Evolutionary conservation across 148 eudicot genomes (phyloP), one percentile per base, ranked within the genome.

Genomic region (Vaccinium corymbosum): DNA sequence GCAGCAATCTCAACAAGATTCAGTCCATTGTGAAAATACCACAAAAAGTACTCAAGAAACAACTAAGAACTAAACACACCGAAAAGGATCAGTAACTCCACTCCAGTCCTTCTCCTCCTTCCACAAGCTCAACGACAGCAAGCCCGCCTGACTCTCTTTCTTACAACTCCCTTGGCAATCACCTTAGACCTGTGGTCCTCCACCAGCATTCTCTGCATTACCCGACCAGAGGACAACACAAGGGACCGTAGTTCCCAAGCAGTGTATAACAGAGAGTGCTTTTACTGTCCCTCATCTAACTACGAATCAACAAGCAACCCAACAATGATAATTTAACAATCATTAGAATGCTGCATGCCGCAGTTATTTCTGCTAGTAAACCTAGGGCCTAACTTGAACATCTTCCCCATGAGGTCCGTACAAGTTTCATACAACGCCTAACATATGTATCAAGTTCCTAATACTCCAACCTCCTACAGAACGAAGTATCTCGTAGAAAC

Each of bases 381-480:
- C 16, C 74, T 68, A 68, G 38, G 74, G 38, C 74, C 74, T 68
- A 29, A 68, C 74, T 68, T 68, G 68, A 62, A 71, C 75, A 70
- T 61, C 76, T n/a, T 29, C 76, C 46, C 76, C 9, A 15, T 71
- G 32, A 29, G 14, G 76, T 61, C 7, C 8, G 35, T 32, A 35
- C 76, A 71, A 15, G 49, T 32, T 71, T 7, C 76, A 71, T 32
- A 15, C 42, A 35, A 12, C 4, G 7, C 38, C 38, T 35, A 29
- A 68, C 16, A 14, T 10, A 68, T 5, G 17, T 29, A 68, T 68
- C 38, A 10, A 68, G 16, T 68, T 68, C 74, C 42, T 12, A 68
- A 25, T 11, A 68, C 7, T 68, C 74, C 38, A 12, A 27, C 35
- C 4, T 14, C 74, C 42, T 29, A 68, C 17, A 25, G 74, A 68